A percentile compares a stretch with the other conserved stretches of the same genome.
phyloP scores from a whole-genome alignment of 73 alveolate genomes.

The Durusdinium trenchii region DNA sequence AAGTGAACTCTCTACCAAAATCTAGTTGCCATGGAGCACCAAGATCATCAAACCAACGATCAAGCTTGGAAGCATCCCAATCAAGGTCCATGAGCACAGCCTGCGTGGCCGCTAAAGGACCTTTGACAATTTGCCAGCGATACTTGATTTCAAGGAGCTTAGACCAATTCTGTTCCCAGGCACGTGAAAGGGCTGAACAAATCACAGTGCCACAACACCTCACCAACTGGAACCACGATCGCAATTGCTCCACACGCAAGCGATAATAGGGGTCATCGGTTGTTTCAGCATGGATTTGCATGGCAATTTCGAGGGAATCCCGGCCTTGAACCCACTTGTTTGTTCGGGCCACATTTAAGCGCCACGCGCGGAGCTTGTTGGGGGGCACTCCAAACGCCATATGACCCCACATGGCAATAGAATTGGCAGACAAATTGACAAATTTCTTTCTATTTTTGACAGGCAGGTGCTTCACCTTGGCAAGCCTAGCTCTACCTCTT shows the following conservation, averaged over 20 bases:
- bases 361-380: not conserved
- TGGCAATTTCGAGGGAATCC: not conserved
- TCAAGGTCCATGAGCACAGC: slow-evolving; percentile 18
- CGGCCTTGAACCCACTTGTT: not conserved
- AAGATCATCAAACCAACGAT: not conserved
- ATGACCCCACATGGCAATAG: not conserved
- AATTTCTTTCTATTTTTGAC: not conserved
- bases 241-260: not conserved
- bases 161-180: not conserved
- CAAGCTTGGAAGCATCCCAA: not conserved
- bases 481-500: not conserved
- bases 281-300: not conserved
- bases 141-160: not conserved
- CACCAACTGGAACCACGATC: not conserved
- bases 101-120: not conserved
- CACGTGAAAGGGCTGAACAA: not conserved
- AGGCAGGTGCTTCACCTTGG: not conserved
- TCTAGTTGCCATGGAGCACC: not conserved
- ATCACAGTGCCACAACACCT: not conserved
- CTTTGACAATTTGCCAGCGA: not conserved
- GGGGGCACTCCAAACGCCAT: not conserved
- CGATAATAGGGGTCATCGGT: not conserved
- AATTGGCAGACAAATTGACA: not conserved
- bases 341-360: not conserved
- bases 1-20: not conserved